Percentiles rank a stretch among this genome's conserved stretches.
Conservation (phyloP, 768 basidiomycete genomes). For the Myochromella boudieri region DNA sequence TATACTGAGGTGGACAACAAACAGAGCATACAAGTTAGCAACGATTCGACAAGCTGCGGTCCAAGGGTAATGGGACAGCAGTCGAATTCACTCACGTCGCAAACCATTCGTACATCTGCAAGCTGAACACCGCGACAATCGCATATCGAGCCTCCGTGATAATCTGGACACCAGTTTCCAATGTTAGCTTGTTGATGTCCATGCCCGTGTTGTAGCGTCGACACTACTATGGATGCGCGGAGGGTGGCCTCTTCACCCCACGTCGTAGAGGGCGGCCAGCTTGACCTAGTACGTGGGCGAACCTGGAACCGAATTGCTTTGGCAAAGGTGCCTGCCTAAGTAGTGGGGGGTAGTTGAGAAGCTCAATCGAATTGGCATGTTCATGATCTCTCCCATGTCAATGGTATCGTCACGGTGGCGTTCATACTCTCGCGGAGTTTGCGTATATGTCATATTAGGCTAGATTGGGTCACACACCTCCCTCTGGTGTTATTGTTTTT, state of each 20-base stretch:
- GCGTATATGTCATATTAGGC: slow-evolving; percentile 4
- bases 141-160: slow-evolving; percentile 29
- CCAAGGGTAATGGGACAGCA: background rate
- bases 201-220: slow-evolving; percentile 4
- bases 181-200: slow-evolving; percentile 6
- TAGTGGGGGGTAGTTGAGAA: slow-evolving; percentile 1
- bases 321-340: background rate
- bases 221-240: background rate
- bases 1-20: slow-evolving; percentile 19
- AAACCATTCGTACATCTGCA: slow-evolving; percentile 39
- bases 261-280: slow-evolving; percentile 3
- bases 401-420: slow-evolving; percentile 5
- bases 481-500: no score
- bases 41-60: background rate
- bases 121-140: slow-evolving; percentile 28
- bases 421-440: slow-evolving; percentile 1
- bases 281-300: background rate
- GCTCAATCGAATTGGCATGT: slow-evolving; percentile 1
- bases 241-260: slow-evolving; percentile 11
- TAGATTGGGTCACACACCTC: slow-evolving; percentile 11
- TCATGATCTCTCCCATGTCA: slow-evolving; percentile 18
- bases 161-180: slow-evolving; percentile 10
- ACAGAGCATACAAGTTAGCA: background rate
- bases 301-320: background rate
- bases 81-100: slow-evolving; percentile 27